Base-by-base conservation (phyloP, 495 filamentous ascomycete species). In the Chaetomium cochliodes region DNA sequence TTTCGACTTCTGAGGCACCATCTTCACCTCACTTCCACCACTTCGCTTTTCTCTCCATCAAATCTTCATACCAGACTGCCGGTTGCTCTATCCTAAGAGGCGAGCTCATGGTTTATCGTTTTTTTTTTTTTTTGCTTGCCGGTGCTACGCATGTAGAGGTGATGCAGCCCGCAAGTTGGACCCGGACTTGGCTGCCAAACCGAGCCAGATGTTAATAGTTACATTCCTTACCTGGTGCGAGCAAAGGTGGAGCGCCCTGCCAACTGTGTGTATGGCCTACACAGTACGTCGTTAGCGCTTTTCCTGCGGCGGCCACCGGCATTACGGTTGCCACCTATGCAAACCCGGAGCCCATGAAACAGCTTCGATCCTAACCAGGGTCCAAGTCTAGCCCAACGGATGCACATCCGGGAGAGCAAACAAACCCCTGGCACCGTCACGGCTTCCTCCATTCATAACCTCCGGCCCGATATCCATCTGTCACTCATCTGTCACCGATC, bases 131-230 rank as follows among this genome's bases (percentile, higher is more conserved):
- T n/a, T 37, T 37, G n/a, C 46, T 39, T 41, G 28, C 46, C 16
- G 3, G 5, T 33, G 16, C 13, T 44, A 11, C 13, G 33, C 47
- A 44, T 30, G 33, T 15, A 53, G 30, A 49, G 12, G 23, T 20
- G 18, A 54, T 54, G 60, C 60, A 62, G 16, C 8, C 16, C 37
- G 18, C 18, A 11, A 22, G 22, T 39, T 20, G 37, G 15, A 53
- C 22, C 25, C 22, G 37, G 60, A 44, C 33, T 54, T 51, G 49
- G 60, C 60, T 46, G 49, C 50, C 37, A 50, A 62, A 33, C 33
- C 15, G 3, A 55, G 37, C 49, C 28, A 30, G 28, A 23, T 42
- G 41, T 33, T 22, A 28, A 44, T 9, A 7, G 5, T 8, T 37
- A 7, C 3, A 37, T n/a, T 47, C 46, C 41, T 7, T 39, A 8